phyloP scores from a whole-genome alignment of 164 flowering plant genomes.

The Stephania yunnanensis region DNA sequence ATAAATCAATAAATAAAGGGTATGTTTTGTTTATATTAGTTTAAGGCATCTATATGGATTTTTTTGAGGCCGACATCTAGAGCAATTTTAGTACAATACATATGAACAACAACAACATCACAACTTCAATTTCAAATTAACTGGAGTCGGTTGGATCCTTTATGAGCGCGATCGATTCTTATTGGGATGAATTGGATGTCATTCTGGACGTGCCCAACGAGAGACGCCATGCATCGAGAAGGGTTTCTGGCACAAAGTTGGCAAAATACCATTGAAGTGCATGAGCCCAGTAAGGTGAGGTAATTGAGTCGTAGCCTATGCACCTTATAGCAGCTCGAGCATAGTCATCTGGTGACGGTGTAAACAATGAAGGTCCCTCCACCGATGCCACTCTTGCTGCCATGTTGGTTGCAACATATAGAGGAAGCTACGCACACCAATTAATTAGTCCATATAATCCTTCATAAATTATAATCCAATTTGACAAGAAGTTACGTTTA shows the following conservation, averaged over 20 bases:
- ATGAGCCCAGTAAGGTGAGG: background rate
- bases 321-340: background rate
- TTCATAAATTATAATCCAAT: too few species aligned
- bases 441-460: too few species aligned
- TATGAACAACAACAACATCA: too few species aligned
- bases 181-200: background rate
- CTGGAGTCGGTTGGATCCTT: too few species aligned
- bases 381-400: background rate
- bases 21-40: too few species aligned
- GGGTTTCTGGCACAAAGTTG: background rate
- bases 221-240: background rate
- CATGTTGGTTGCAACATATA: background rate
- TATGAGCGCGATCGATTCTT: too few species aligned
- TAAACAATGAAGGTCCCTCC: background rate
- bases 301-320: background rate
- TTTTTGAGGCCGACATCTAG: too few species aligned
- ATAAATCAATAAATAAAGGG: too few species aligned
- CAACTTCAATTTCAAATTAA: too few species aligned
- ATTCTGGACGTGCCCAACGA: background rate
- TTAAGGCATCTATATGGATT: too few species aligned
- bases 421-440: background rate
- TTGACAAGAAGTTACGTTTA: too few species aligned
- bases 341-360: background rate
- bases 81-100: too few species aligned
- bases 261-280: background rate